Conservation (phyloP, 75 land plant species). For the Picea glauca region DNA sequence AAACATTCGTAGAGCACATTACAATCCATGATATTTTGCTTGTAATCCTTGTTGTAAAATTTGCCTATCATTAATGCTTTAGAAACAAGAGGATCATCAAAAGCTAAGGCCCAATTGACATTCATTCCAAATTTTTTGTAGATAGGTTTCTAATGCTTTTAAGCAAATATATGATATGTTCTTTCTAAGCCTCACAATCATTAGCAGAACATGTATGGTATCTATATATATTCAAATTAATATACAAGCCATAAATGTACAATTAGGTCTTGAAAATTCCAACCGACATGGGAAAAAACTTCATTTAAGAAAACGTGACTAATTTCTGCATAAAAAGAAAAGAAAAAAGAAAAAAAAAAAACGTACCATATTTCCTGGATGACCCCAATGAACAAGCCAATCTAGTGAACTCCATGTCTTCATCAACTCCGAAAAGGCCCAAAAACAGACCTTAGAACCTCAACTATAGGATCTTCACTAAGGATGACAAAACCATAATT, state of each 20-base stretch:
- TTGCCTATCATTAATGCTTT: too few species aligned
- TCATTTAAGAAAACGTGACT: not conserved
- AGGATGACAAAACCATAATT: not conserved
- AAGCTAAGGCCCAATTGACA: conserved; percentile 64
- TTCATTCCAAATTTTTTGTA: too few species aligned
- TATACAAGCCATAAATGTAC: not conserved
- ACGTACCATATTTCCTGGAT: conserved; percentile 89
- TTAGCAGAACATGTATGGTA: too few species aligned
- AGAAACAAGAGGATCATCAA: too few species aligned
- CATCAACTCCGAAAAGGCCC: conserved; percentile 68
- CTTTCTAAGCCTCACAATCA: too few species aligned
- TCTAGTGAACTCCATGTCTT: conserved; percentile 70
- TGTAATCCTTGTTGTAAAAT: too few species aligned
- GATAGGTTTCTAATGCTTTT: too few species aligned
- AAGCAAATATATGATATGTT: too few species aligned
- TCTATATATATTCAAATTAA: not conserved
- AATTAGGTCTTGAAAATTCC: not conserved
- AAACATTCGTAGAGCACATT: too few species aligned
- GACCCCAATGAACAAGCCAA: conserved; percentile 96
- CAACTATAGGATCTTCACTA: conserved; percentile 34
- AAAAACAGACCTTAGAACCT: conserved; percentile 40
- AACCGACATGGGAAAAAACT: not conserved
- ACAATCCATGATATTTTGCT: too few species aligned
- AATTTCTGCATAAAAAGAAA: not conserved
- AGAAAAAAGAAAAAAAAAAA: not conserved